phyloP scores from a whole-genome alignment of 163 green algal species.

The Picocystis sp. region DNA sequence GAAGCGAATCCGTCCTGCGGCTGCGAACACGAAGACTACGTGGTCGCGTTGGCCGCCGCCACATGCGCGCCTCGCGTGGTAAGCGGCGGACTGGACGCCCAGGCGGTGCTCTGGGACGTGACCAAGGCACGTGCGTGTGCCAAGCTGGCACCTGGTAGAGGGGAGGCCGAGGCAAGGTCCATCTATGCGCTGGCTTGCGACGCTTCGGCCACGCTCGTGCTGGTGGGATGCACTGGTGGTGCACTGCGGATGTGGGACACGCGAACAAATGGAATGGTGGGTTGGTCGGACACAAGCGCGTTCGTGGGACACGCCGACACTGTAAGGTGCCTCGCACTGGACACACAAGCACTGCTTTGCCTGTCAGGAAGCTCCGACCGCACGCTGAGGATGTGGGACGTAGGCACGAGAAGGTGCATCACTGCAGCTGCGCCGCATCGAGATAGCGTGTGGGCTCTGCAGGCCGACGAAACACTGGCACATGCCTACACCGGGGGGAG shows the following conservation, averaged over 20 bases:
- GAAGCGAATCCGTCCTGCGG: neutral
- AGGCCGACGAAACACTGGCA: conserved; percentile 22
- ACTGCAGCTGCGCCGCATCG: conserved; percentile 62
- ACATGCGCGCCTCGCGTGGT: conserved; percentile 20
- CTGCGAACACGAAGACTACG: conserved; percentile 55
- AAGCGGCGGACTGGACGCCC: conserved; percentile 40
- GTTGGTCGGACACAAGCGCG: conserved; percentile 1
- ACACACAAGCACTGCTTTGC: conserved; percentile 6
- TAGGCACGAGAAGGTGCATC: conserved; percentile 68
- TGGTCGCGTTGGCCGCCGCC: conserved; percentile 42
- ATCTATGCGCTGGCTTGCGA: conserved; percentile 1
- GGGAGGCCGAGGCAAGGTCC: conserved; percentile 2
- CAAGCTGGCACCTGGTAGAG: neutral
- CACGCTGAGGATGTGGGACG: conserved; percentile 64
- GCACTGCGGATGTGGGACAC: conserved; percentile 44
- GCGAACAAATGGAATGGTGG: conserved; percentile 28
- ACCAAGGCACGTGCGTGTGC: conserved; percentile 12
- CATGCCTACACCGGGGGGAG: conserved; percentile 56
- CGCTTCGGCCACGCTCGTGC: neutral
- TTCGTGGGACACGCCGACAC: conserved; percentile 71
- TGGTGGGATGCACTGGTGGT: conserved; percentile 2
- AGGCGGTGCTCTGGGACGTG: conserved; percentile 62
- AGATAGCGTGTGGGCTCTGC: conserved; percentile 69
- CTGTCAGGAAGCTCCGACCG: conserved; percentile 9
- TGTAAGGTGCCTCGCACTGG: conserved; percentile 33